Evolutionary conservation across 805 yeast genomes (phyloP).

Genomic region (Metschnikowia vanudenii): DNA sequence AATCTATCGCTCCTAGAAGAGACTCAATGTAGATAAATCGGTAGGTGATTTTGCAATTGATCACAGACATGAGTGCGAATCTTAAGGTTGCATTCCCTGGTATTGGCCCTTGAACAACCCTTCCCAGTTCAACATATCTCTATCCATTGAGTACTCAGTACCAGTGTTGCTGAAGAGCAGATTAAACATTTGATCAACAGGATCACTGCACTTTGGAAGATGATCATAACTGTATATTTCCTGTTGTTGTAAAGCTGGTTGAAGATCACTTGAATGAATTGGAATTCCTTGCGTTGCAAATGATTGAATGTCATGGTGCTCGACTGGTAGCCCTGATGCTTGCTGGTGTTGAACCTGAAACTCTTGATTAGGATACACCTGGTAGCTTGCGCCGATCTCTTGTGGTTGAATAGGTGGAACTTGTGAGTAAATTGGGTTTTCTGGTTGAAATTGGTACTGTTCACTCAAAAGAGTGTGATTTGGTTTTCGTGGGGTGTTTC

Average conservation of each 20-base stretch:
- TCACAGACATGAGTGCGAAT: too few relatives aligned
- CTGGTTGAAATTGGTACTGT: neutral
- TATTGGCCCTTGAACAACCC: slow-evolving; percentile 12
- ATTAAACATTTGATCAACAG: slow-evolving; percentile 7
- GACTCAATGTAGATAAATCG: too few relatives aligned
- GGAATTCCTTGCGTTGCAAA: neutral
- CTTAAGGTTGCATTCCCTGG: too few relatives aligned
- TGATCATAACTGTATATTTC: slow-evolving; percentile 4
- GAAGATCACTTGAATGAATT: neutral
- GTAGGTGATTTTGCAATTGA: too few relatives aligned
- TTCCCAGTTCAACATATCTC: slow-evolving; percentile 14
- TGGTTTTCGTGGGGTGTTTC: neutral
- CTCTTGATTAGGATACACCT: neutral
- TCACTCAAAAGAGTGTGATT: neutral
- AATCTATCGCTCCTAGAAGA: too few relatives aligned
- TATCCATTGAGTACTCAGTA: slow-evolving; percentile 12
- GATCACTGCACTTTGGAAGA: slow-evolving; percentile 8
- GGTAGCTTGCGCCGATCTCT: neutral
- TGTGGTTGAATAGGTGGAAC: neutral
- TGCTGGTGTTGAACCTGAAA: neutral
- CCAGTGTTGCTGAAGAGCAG: slow-evolving; percentile 18
- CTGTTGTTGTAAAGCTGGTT: neutral
- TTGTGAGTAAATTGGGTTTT: neutral
- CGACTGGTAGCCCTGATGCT: neutral
- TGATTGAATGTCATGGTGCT: neutral